Percentiles rank a stretch among this genome's conserved stretches.
phyloP scores from a whole-genome alignment of 1,139 yeast species.

The Geotrichum restrictum region DNA sequence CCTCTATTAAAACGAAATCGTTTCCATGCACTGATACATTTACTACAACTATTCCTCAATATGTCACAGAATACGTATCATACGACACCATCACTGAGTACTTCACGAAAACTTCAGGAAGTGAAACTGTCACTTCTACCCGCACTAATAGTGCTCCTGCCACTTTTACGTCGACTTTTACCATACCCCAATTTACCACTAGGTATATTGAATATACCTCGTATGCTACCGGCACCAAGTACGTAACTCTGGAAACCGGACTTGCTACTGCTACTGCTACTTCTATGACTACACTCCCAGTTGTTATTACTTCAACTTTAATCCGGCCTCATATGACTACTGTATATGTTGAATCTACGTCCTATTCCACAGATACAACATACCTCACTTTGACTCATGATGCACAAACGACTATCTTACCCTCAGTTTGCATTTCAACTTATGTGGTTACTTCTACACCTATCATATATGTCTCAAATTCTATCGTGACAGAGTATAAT shows the following conservation, averaged over 20 bases:
- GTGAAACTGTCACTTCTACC: background rate
- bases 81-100: background rate
- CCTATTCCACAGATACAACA: background rate
- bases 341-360: background rate
- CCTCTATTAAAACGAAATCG: background rate
- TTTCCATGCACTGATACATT: background rate
- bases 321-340: background rate
- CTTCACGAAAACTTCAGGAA: background rate
- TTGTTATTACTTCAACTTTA: slow-evolving; percentile 1
- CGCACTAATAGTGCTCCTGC: background rate
- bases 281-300: background rate
- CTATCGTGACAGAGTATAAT: background rate
- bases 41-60: background rate
- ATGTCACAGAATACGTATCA: background rate
- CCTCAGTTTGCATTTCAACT: background rate
- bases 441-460: background rate
- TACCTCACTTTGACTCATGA: background rate
- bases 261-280: background rate
- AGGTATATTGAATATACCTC: background rate
- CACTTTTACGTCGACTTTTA: background rate
- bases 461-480: background rate
- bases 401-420: background rate
- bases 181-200: background rate
- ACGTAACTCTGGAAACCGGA: background rate
- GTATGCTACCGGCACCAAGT: background rate